phyloP scores from a whole-genome alignment of 2,329 filamentous ascomycete species.

The Byssoonygena ceratinophila region DNA sequence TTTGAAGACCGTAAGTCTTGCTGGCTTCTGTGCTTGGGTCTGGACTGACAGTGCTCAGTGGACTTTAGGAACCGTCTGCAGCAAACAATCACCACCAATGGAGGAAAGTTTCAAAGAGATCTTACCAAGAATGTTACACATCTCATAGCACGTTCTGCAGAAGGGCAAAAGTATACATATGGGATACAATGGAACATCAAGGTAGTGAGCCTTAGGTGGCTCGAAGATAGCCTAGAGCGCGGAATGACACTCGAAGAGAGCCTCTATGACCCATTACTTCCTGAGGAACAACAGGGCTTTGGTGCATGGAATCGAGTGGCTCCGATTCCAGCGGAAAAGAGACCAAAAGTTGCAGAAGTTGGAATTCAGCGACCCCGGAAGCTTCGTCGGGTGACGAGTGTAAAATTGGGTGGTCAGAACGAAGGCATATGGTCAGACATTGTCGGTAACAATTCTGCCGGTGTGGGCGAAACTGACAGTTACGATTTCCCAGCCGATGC shows the following conservation, averaged over 20 bases:
- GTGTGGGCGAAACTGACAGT: not conserved
- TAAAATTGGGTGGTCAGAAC: slow-evolving; percentile 67
- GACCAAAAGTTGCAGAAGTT: slow-evolving; percentile 36
- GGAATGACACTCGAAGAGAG: slow-evolving; percentile 84
- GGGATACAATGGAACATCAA: slow-evolving; percentile 73
- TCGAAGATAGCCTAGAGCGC: slow-evolving; percentile 67
- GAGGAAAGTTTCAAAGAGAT: slow-evolving; percentile 77
- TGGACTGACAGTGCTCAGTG: slow-evolving; percentile 1
- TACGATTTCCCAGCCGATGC: not conserved
- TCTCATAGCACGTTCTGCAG: slow-evolving; percentile 65
- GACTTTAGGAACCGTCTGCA: slow-evolving; percentile 59
- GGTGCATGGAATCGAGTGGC: slow-evolving; percentile 60
- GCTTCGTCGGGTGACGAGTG: slow-evolving; percentile 75
- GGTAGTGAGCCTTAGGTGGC: slow-evolving; percentile 74
- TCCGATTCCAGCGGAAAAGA: slow-evolving; percentile 20
- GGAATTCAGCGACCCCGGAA: slow-evolving; percentile 59
- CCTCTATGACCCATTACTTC: slow-evolving; percentile 67
- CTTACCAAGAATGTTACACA: slow-evolving; percentile 79
- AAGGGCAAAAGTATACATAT: slow-evolving; percentile 81
- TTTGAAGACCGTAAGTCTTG: slow-evolving; percentile 51
- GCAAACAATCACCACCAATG: slow-evolving; percentile 55
- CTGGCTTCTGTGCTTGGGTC: not conserved
- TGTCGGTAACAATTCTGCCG: slow-evolving; percentile 40
- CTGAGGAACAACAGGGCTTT: slow-evolving; percentile 58
- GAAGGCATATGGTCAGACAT: slow-evolving; percentile 89